Base-by-base conservation (phyloP, 129 eudicot species). In the Saussurea involucrata region DNA sequence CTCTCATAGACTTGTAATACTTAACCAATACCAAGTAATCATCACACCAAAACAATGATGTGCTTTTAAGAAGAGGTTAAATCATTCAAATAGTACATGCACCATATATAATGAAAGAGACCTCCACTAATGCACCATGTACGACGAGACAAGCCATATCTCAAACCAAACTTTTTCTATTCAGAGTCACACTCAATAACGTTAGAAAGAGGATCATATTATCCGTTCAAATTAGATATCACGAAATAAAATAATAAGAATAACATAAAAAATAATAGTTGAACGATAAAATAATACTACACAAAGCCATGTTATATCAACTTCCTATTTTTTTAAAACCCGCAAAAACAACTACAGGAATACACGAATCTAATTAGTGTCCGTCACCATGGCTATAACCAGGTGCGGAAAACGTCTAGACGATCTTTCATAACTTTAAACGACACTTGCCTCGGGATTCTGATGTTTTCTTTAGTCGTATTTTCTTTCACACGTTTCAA, bases 321-420 rank as follows among this genome's bases (percentile, higher is more conserved):
- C 4, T 29, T 66, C 21, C 24, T n/a, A 37, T 7, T 68, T 67
- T 36, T 27, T 8, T 3, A 8, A 53, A 28, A 63, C 17, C 17
- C n/a, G n/a, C 49, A 63, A 13, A 40, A 6, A 6, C 8, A 7
- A 63, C 20, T 27, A 24, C 5, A 34, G 2, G 22, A 75, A 53
- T 34, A 78, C 60, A 10, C 63, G 80, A 25, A 74, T 40, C 72
- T 86, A 83, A 70, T 8, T 40, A 40, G 9, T 85, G 88, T 24
- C 88, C 90, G 24, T 76, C 79, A 6, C 92, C 92, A 2, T 88
- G 92, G 76, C 88, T 87, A 24, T 81, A 86, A 44, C 92, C 95
- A 8, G 84, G 96, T 9, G 76, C 74, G 11, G 91, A 85, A 90
- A 55, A 80, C 57, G 18, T 85, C 89, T 55, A 80, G 17, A 31